Percentiles rank a stretch among this genome's conserved stretches.
Evolutionary conservation across 441 rosid species (phyloP).

Genomic region (Isatis lusitanica): DNA sequence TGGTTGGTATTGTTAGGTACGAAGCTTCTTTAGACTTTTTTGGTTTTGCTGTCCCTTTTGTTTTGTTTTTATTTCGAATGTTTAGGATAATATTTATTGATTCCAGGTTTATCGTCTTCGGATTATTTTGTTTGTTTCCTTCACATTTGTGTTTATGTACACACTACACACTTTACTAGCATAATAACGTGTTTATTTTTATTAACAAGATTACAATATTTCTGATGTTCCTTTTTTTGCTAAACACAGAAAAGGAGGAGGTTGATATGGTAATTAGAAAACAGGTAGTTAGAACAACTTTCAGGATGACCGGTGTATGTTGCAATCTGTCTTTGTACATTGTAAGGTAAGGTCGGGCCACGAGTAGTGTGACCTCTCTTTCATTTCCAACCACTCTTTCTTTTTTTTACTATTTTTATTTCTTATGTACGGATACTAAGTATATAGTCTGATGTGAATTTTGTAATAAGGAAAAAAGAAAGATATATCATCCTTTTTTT

Average conservation of each 20-base stretch:
- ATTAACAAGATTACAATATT: not conserved
- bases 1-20: slow-evolving; percentile 41
- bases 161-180: not conserved
- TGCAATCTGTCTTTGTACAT: slow-evolving; percentile 28
- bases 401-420: not conserved
- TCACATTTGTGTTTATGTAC: not conserved
- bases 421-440: not conserved
- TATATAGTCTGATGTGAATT: not conserved
- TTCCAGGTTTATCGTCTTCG: not conserved
- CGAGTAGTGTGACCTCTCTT: not conserved
- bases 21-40: slow-evolving; percentile 28
- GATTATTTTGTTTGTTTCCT: not conserved
- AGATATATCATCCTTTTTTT: not conserved
- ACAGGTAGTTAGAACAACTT: slow-evolving; percentile 32
- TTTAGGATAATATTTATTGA: slow-evolving; percentile 10
- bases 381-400: slow-evolving; percentile 23
- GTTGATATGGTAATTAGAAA: slow-evolving; percentile 19
- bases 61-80: not conserved
- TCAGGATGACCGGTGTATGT: slow-evolving; percentile 27
- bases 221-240: not conserved
- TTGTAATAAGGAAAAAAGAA: too few relatives aligned
- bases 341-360: slow-evolving; percentile 28
- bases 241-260: not conserved
- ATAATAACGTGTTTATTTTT: not conserved
- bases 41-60: not conserved